phyloP scores from a whole-genome alignment of 345 rosid species.

The Boechera divaricarpa region DNA sequence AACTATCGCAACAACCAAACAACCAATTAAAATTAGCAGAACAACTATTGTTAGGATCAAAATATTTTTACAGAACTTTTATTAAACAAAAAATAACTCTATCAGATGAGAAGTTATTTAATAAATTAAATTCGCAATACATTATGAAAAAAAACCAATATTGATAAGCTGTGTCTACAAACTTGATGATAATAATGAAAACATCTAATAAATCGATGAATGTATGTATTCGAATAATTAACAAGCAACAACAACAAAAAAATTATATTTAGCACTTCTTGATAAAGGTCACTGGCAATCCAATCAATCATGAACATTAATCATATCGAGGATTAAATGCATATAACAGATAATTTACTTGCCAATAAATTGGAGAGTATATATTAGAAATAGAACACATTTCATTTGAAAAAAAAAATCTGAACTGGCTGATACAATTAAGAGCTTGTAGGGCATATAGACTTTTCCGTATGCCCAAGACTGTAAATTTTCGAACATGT shows the following conservation, averaged over 20 bases:
- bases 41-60: background rate
- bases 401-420: background rate
- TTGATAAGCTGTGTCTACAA: background rate
- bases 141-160: background rate
- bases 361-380: conserved; percentile 4
- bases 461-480: too few species aligned
- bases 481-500: background rate
- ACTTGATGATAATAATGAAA: conserved; percentile 11
- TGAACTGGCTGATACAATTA: background rate
- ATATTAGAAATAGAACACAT: background rate
- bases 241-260: background rate
- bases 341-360: background rate
- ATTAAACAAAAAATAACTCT: background rate
- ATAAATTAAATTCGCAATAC: background rate
- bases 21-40: background rate
- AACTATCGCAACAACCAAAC: conserved; percentile 13
- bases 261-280: background rate
- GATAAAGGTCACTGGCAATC: background rate
- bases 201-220: conserved; percentile 2
- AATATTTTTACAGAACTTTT: background rate
- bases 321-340: background rate
- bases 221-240: background rate
- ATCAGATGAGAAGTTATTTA: too few species aligned
- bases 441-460: too few species aligned
- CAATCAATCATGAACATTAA: background rate